Base-by-base conservation (phyloP, 176 grass and related monocot species). In the Raddia distichophylla region DNA sequence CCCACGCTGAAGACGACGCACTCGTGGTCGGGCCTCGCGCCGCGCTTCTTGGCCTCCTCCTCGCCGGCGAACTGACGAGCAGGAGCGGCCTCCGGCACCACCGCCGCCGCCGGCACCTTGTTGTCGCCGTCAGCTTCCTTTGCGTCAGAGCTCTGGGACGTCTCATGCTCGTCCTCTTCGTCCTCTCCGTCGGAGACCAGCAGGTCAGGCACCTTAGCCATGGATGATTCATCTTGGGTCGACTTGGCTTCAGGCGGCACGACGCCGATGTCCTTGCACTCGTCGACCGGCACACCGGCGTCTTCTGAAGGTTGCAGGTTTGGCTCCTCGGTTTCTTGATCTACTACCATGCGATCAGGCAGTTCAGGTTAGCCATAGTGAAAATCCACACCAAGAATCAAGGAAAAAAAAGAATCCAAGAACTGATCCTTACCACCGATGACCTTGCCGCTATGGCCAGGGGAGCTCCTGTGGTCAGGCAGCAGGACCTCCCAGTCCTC, bases 401-500 rank as follows among this genome's bases (percentile, higher is more conserved):
- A 27, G 27, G 27, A 27, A 27, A 27, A 27, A 27, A 27, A 40
- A 40, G 37, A 40, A 40, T 2, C 37, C 62, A 17, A 81, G 60
- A 77, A 12, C 68, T 35, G 45, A 67, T 73, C 50, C 53, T 82
- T 87, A 82, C 85, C 82, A 42, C 51, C 20, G 53, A 62, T 20
- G 48, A 53, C 16, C 14, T n/a, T 51, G 71, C 81, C 50, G 73
- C n/a, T 54, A 34, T 71, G 82, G 32, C 27, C 59, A 54, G 7
- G 59, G 51, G 50, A 60, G 70, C 37, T 84, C 75, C 67, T 87
- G 55, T 66, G 53, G 53, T 86, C 89, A 42, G 95, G 91, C 54
- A 99, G 79, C 64, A 99, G 27, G 27, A 27, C 77, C 85, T 95
- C 96, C 96, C 96, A 99, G 76, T 95, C 96, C 96, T 95, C 96